A percentile compares a stretch with the other conserved stretches of the same genome.
phyloP scores from a whole-genome alignment of 495 filamentous ascomycete genomes.

The Neurospora tetrasperma region DNA sequence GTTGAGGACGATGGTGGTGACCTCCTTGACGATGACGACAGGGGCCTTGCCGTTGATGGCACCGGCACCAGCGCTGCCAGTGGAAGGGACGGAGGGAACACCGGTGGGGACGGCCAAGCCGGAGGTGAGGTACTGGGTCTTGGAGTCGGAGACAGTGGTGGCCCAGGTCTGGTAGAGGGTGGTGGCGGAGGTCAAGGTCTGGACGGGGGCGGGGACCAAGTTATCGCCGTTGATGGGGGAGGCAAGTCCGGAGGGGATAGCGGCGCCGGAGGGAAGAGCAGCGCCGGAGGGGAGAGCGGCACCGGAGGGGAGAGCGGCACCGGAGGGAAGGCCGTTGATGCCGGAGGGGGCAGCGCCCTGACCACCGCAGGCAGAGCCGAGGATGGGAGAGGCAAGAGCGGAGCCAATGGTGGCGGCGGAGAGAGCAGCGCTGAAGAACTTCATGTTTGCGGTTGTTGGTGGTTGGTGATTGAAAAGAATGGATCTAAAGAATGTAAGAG shows the following conservation, averaged over 20 bases:
- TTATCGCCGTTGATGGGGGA: not conserved
- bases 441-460: slow-evolving; percentile 3
- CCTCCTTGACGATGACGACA: slow-evolving; percentile 1
- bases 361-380: not conserved
- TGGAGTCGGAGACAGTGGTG: not conserved
- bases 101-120: not conserved
- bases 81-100: not conserved
- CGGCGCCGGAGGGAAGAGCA: not conserved
- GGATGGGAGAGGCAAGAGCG: slow-evolving; percentile 2
- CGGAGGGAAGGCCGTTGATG: not conserved
- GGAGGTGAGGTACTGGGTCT: not conserved
- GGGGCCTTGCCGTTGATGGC: not conserved
- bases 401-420: slow-evolving; percentile 4
- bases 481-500: not conserved
- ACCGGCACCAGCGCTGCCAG: not conserved
- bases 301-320: not conserved
- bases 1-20: not conserved
- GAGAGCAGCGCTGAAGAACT: slow-evolving; percentile 7
- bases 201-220: not conserved
- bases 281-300: not conserved
- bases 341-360: not conserved
- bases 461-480: not conserved
- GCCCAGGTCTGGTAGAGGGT: not conserved
- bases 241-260: not conserved
- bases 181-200: not conserved